Evolutionary conservation across 1,139 yeast species (phyloP), one percentile per base, ranked within the genome.

Genomic region (Saccharomycopsis hybrid): DNA sequence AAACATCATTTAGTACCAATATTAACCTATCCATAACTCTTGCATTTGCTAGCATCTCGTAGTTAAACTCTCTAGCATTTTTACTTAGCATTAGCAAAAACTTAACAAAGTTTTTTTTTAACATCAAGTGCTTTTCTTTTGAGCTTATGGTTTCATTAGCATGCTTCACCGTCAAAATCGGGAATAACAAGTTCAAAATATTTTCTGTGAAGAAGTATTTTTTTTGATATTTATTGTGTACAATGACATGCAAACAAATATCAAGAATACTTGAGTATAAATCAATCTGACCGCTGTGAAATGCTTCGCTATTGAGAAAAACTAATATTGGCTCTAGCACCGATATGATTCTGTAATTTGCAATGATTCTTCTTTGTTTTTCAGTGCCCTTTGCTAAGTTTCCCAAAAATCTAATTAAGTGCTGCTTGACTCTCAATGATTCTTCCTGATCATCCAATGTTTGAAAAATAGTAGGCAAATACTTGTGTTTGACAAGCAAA

Each of bases 81-180:
- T 51, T 51, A 28, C 48, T 51, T 28, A 51, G 40, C 5, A 51
- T 24, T 27, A 51, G 29, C 36, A 51, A 49, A 25, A 51, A 51
- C 25, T 49, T 51, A 5, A 51, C 47, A 24, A 51, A 49, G 30
- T 46, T 51, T 38, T 43, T 51, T 18, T 47, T 44, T 3, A 51
- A 35, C 2, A 39, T n/a, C 25, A 33, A n/a, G 28, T 28, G 33
- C 9, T 43, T 43, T 25, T 50, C 48, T n/a, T 32, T 32, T 2
- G 43, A 32, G 31, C 30, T 13, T 4, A n/a, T 9, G 7, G 30
- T 7, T 11, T 41, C 38, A 28, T 38, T 47, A 11, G n/a, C 13
- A 25, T 39, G 51, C 24, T 38, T 27, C 28, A 33, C 32, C 3
- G 39, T 35, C 18, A 43, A 43, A 29, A 49, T 46, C 2, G 43